Evolutionary conservation across 768 basidiomycete genomes (phyloP).

Genomic region (Kwoniella sp.): DNA sequence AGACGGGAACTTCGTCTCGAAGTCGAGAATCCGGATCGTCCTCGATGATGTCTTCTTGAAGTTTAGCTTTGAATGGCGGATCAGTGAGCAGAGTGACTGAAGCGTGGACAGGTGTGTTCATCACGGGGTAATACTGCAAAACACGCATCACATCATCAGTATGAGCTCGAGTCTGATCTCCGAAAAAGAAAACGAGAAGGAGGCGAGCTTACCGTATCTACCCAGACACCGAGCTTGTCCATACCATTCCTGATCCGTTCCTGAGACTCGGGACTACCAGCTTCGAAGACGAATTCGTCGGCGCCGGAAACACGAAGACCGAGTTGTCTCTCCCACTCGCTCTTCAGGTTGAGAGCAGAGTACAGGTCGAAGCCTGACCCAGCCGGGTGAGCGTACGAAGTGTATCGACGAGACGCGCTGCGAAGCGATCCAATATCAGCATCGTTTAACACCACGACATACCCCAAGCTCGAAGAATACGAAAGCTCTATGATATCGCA

Average conservation of each 20-base stretch:
- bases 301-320: slow-evolving; percentile 44
- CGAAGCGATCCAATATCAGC: slow-evolving; percentile 3
- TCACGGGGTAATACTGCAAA: slow-evolving; percentile 72
- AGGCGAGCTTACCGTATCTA: slow-evolving; percentile 48
- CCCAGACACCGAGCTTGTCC: slow-evolving; percentile 50
- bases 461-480: no score
- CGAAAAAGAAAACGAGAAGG: not conserved
- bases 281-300: slow-evolving; percentile 47
- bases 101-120: slow-evolving; percentile 75
- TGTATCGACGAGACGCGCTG: slow-evolving; percentile 50
- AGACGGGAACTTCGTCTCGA: slow-evolving; percentile 70
- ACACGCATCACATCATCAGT: not conserved
- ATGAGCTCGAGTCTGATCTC: not conserved
- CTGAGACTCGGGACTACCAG: slow-evolving; percentile 47
- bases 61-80: slow-evolving; percentile 67
- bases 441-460: not conserved
- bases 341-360: slow-evolving; percentile 51
- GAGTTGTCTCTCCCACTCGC: slow-evolving; percentile 50
- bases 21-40: slow-evolving; percentile 74
- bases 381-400: slow-evolving; percentile 47
- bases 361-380: slow-evolving; percentile 52
- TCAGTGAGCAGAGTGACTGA: slow-evolving; percentile 68
- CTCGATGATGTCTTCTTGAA: slow-evolving; percentile 73
- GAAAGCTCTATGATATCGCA: no score
- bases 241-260: slow-evolving; percentile 29